Evolutionary conservation across 257 asterid genomes (phyloP), one percentile per base, ranked within the genome.

Genomic region (Solanum tacnaense): DNA sequence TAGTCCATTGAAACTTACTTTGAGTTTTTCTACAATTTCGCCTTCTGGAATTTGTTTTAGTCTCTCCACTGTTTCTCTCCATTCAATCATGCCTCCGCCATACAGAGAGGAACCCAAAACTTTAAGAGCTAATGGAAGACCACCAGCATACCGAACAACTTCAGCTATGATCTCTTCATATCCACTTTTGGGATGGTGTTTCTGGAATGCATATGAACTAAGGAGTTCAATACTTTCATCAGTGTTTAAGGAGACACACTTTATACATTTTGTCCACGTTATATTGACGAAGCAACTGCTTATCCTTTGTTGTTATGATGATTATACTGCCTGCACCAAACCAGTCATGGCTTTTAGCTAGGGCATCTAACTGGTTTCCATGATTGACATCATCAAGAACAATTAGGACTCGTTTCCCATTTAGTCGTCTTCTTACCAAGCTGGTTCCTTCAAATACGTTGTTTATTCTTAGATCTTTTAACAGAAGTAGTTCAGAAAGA

Each of bases 371-470:
- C 74, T 88, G 86, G 46, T 88, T 60, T 27, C 16, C 29, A 35
- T 88, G 84, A 84, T 88, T 78, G 65, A 88, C 90, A 73, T 84
- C 90, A 25, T 88, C 90, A 84, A 88, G 90, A 84, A 88, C 85
- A 44, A 88, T 32, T 52, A 88, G 70, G n/a, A 84, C 90, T 49
- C 7, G 75, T 88, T 84, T 72, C 85, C 34, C 78, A 36, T 71
- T 56, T 56, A 88, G 49, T 49, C 34, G 36, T 23, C 56, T 38
- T 84, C 38, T 85, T 85, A 67, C 13, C 16, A 36, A 39, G 20
- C 18, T n/a, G 58, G 25, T 27, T 39, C 82, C 81, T 23, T 85
- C 82, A 21, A 60, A 62, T 36, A 27, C 29, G 21, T 88, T 84
- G 56, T 72, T 32, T 23, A 88, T 38, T 72, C 85, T 52, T 21